phyloP scores from a whole-genome alignment of 2,329 filamentous ascomycete genomes.

The Penicillium nordicum region DNA sequence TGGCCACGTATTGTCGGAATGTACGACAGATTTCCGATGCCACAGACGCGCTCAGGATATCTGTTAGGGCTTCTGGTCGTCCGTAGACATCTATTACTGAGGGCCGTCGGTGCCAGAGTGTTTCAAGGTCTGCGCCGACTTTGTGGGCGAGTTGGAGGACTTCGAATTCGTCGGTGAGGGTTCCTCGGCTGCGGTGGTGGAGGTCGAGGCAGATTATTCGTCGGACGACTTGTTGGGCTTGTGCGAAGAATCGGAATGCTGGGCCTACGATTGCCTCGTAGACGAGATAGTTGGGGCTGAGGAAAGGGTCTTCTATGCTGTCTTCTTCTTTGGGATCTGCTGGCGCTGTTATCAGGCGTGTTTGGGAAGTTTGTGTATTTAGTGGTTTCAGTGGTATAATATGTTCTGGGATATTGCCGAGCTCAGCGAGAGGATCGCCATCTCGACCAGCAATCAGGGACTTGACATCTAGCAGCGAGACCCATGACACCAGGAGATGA shows the following conservation, averaged over 20 bases:
- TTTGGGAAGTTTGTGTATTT: not conserved
- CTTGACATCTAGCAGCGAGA: slow-evolving; percentile 36
- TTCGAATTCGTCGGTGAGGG: slow-evolving; percentile 38
- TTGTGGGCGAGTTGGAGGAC: slow-evolving; percentile 38
- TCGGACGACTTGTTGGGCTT: slow-evolving; percentile 34
- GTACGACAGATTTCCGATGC: slow-evolving; percentile 30
- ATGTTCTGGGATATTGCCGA: slow-evolving; percentile 24
- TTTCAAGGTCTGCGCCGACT: slow-evolving; percentile 35
- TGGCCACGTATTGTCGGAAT: slow-evolving; percentile 36
- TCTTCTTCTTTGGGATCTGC: slow-evolving; percentile 13
- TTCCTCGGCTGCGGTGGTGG: slow-evolving; percentile 39
- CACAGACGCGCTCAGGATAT: slow-evolving; percentile 25
- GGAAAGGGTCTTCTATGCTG: slow-evolving; percentile 18
- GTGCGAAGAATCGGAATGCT: slow-evolving; percentile 33
- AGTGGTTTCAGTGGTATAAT: not conserved
- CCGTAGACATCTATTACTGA: slow-evolving; percentile 33
- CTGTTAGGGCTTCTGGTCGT: slow-evolving; percentile 26
- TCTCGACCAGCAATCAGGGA: slow-evolving; percentile 36
- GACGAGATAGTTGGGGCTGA: slow-evolving; percentile 30
- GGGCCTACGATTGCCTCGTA: slow-evolving; percentile 32
- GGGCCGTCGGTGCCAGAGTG: slow-evolving; percentile 35
- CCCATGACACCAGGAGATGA: slow-evolving; percentile 31
- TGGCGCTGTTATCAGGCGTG: not conserved
- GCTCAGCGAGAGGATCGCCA: slow-evolving; percentile 31
- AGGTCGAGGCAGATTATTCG: slow-evolving; percentile 37